Evolutionary conservation across 768 basidiomycete genomes (phyloP).

Genomic region (Termitomyces sp.): DNA sequence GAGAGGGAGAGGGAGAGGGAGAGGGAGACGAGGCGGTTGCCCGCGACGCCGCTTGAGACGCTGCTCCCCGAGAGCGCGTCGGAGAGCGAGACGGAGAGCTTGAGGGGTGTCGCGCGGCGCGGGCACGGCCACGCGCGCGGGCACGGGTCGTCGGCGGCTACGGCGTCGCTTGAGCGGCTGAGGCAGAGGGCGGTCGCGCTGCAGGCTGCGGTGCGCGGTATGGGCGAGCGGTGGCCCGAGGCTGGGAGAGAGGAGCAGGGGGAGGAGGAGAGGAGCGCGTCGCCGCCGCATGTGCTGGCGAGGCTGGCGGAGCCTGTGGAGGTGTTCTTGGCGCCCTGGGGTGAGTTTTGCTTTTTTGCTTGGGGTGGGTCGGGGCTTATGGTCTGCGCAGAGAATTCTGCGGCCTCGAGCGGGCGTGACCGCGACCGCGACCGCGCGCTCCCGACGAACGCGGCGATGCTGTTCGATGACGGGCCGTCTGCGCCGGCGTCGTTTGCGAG

Average conservation of each 20-base stretch:
- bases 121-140: too few species aligned
- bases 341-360: neutral
- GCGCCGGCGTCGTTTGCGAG: neutral
- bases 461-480: slow-evolving; percentile 2
- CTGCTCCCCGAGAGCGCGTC: neutral
- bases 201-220: neutral
- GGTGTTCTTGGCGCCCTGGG: neutral
- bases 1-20: too few species aligned
- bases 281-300: neutral
- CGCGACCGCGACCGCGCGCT: slow-evolving; percentile 1
- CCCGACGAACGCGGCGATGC: slow-evolving; percentile 5
- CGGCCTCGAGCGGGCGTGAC: too few species aligned
- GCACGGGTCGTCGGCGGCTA: neutral
- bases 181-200: neutral
- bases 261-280: neutral
- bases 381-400: too few species aligned
- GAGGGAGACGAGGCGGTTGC: neutral
- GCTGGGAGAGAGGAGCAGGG: neutral
- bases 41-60: neutral
- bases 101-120: neutral
- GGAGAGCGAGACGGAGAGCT: neutral
- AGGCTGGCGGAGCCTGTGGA: neutral
- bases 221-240: neutral
- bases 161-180: neutral
- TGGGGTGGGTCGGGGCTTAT: too few species aligned